Conservation (phyloP, 768 basidiomycete species). For the Kockovaella imperatae region DNA sequence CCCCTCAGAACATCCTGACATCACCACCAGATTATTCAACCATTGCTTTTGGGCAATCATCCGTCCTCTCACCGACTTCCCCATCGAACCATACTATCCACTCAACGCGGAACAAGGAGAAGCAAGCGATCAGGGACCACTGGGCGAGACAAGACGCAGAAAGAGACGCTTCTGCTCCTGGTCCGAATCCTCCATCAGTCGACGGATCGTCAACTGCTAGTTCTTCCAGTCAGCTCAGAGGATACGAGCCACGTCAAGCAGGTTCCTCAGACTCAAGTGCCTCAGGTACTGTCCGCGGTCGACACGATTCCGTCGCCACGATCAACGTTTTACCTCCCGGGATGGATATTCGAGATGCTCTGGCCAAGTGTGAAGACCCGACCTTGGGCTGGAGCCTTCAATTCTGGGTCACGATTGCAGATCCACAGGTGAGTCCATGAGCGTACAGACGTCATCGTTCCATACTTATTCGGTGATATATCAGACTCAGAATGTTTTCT, state of each 20-base stretch:
- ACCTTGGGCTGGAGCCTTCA: conserved; percentile 34
- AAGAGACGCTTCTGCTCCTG: background rate
- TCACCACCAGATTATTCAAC: no score
- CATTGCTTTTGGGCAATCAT: no score
- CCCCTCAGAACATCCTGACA: no score
- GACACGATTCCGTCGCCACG: no score
- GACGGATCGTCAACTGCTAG: background rate
- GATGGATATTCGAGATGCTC: conserved; percentile 28
- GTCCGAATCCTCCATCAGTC: background rate
- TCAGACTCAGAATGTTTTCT: conserved; percentile 60
- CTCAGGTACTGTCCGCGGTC: background rate
- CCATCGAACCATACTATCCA: no score
- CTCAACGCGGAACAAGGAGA: conserved; percentile 1
- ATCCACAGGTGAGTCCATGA: conserved; percentile 68
- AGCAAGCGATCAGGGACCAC: conserved; percentile 8
- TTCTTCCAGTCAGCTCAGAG: no score
- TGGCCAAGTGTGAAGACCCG: conserved; percentile 33
- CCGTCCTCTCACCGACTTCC: no score
- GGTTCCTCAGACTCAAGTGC: background rate
- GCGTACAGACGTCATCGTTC: background rate
- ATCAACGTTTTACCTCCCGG: conserved; percentile 12
- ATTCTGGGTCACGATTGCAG: conserved; percentile 89
- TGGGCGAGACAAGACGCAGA: background rate
- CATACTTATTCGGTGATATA: no score
- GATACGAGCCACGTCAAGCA: no score